Base-by-base conservation (phyloP, 108 stramenopile genomes). In the Conticribra guillardii region DNA sequence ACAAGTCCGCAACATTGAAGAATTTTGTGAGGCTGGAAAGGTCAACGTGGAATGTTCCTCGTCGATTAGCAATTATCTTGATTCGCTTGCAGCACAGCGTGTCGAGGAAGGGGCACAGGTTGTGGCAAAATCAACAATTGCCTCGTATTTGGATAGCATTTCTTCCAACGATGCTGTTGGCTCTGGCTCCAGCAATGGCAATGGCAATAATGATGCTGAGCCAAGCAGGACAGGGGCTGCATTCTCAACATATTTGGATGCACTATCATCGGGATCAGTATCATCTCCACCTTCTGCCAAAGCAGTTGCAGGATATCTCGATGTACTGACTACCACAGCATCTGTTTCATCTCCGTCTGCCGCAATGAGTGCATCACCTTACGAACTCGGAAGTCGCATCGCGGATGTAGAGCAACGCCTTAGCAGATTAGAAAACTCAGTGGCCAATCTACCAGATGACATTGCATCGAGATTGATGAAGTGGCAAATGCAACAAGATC, bases 121-220 rank as follows among this genome's bases (percentile, higher is more conserved):
- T 15, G 72, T 46, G 24, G 76, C 72, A 30, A 67, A 66, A 26
- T 58, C 3, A n/a, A 53, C 76, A 30, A 76, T 82, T 26, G 72
- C 77, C 28, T 72, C 71, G n/a, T 82, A 82, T 33, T 58, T 75
- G 27, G 81, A 82, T 68, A 73, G 71, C 50, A 55, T 81, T 11
- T 64, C 63, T 32, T 68, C 67, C 27, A 60, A 34, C 28, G 34
- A 64, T 41, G 29, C 26, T 30, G 30, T 49, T 50, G n/a, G n/a
- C n/a, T 19, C 16, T 14, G 21, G 28, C 51, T 24, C 59, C 26
- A 49, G 50, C n/a, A 48, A 29, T 31, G 22, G 19, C 49, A 1
- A 52, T 50, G 51, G 14, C 31, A 18, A 65, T 31, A 33, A 28
- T 62, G 26, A 47, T 29, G 1, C 3, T 18, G 29, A 63, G 50